Evolutionary conservation across 257 asterid genomes (phyloP).

Genomic region (Solanum chaucha): DNA sequence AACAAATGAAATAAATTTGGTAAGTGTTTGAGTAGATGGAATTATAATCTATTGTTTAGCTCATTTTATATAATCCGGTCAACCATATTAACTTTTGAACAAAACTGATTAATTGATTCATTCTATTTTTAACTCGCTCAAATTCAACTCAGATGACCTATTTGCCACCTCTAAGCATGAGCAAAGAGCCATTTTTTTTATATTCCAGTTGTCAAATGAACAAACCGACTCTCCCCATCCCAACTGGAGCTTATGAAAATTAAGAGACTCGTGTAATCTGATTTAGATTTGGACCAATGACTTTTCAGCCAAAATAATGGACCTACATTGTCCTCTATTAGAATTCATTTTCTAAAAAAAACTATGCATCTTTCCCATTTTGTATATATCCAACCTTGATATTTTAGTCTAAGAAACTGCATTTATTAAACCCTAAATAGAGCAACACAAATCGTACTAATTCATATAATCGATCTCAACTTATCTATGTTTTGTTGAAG

Average conservation of each 20-base stretch:
- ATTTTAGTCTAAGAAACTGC: background rate
- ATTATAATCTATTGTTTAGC: background rate
- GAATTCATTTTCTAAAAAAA: background rate
- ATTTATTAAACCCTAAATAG: background rate
- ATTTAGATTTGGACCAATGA: background rate
- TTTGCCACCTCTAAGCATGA: background rate
- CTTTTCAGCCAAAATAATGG: background rate
- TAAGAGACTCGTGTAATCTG: background rate
- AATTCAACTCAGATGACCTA: background rate
- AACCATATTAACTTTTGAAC: background rate
- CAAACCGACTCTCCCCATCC: background rate
- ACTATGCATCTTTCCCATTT: background rate
- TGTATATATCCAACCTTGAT: background rate
- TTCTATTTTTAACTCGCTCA: background rate
- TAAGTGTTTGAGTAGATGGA: background rate
- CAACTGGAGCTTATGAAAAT: background rate
- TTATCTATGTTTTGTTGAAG: background rate
- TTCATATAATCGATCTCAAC: background rate
- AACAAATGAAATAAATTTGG: background rate
- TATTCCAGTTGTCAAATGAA: background rate
- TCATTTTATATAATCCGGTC: background rate
- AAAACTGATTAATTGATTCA: background rate
- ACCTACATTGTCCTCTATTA: background rate
- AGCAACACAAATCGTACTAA: background rate
- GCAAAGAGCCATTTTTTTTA: background rate